Evolutionary conservation across 441 rosid genomes (phyloP), one percentile per base, ranked within the genome.

Genomic region (Pelargonium citronellum): DNA sequence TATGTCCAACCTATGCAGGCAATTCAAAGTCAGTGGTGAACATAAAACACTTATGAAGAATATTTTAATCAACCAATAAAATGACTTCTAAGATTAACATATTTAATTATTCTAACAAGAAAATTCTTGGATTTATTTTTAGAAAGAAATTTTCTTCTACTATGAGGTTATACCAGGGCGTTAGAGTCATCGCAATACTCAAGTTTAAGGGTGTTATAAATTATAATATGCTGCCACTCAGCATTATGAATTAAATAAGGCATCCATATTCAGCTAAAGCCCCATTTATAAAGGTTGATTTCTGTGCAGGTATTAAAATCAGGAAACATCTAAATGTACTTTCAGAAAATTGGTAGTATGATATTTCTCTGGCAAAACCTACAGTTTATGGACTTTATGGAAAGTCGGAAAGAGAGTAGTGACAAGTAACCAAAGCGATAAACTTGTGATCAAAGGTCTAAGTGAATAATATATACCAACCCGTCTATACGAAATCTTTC

Each of bases 401-500:
- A 57, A 37, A 37, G 37, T 30, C 2, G 61, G 22, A 55, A 55
- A 55, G 61, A 55, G 61, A 16, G 61, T 55, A 16, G 61, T 57
- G 63, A 17, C 8, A 19, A 57, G 27, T 57, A 57, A 17, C 3
- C 27, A 3, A 16, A 57, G 63, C 7, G 27, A 57, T 1, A 57
- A 57, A 57, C 63, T 57, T 57, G 20, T 15, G 27, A 7, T 57
- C 63, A 57, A 57, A 57, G 27, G 27, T 20, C 16, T 17, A 17
- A 3, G 19, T 57, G 70, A 39, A 51, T 20, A 73, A 27, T 67
- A 22, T 65, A 64, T 9, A 78, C 91, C 82, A 73, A 92, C 96
- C 98, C 96, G 62, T 90, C 79, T 66, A 92, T 68, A 22, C 86
- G 89, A 64, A 87, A 87, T 83, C 98, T 82, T 80, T 92, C 98